These are phyloP conservation scores for Calycina herbarum DNA, from an alignment of 2,329 filamentous ascomycete species.

Conservation along the genomic window DNA sequence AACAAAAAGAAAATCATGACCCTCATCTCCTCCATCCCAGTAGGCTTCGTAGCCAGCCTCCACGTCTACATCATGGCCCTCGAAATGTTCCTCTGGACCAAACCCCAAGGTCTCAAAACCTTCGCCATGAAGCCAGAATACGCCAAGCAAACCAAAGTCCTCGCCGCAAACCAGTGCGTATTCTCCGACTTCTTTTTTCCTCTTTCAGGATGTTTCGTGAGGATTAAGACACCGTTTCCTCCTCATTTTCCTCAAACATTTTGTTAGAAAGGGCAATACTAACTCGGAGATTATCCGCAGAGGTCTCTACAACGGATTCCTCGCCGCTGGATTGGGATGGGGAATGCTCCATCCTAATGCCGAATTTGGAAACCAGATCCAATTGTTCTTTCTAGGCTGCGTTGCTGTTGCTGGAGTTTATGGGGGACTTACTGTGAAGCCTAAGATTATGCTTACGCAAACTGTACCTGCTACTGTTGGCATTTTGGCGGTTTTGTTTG, in stretches of 20 bases:
- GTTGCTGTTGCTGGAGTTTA: constrained; percentile 47
- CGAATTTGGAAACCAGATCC: constrained; percentile 46
- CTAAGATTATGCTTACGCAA: constrained; percentile 47
- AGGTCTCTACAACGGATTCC: constrained; percentile 54
- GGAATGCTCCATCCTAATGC: constrained; percentile 46
- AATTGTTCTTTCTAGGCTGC: constrained; percentile 49
- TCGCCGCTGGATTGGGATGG: constrained; percentile 51
- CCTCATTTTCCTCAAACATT: too few species aligned
- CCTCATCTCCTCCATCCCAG: constrained; percentile 38
- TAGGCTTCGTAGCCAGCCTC: constrained; percentile 43
- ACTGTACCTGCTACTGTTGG: constrained; percentile 40
- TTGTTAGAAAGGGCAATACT: too few species aligned
- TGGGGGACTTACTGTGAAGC: constrained; percentile 45
- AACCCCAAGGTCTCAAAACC: constrained; percentile 45
- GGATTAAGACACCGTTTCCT: too few species aligned
- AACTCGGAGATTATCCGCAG: too few species aligned
- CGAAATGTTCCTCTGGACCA: constrained; percentile 53
- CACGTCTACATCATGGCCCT: constrained; percentile 52
- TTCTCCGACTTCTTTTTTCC: too few species aligned
- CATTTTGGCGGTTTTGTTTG: constrained; percentile 34
- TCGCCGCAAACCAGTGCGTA: constrained; percentile 48
- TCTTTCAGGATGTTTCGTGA: too few species aligned
- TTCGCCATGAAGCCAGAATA: constrained; percentile 48
- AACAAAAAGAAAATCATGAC: constrained; percentile 34
- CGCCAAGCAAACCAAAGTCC: constrained; percentile 45